Percentiles rank a stretch among this genome's conserved stretches.
Evolutionary conservation across 306 rosid genomes (phyloP).

Genomic region (Heteromeles arbutifolia): DNA sequence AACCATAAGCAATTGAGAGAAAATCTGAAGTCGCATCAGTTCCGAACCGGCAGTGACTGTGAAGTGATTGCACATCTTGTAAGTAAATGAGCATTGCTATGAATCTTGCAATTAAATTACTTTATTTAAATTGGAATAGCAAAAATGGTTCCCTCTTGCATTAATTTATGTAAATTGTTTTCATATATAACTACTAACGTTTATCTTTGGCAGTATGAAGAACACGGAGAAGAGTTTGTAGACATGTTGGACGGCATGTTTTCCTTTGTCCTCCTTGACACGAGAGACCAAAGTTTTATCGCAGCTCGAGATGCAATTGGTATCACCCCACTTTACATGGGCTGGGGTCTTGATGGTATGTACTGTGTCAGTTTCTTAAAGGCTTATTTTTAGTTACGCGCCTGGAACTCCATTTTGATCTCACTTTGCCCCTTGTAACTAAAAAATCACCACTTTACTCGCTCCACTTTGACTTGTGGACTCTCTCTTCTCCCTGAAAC

Average conservation of each 20-base stretch:
- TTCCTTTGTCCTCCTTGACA: slow-evolving; percentile 89
- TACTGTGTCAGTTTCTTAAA: neutral
- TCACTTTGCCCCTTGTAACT: too few species aligned
- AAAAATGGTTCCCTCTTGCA: neutral
- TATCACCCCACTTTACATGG: slow-evolving; percentile 83
- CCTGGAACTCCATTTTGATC: too few species aligned
- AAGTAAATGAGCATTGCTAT: slow-evolving; percentile 34
- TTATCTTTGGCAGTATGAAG: slow-evolving; percentile 70
- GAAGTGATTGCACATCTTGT: slow-evolving; percentile 99
- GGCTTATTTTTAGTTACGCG: too few species aligned
- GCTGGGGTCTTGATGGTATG: slow-evolving; percentile 99
- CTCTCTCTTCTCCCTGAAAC: too few species aligned
- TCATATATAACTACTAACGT: neutral
- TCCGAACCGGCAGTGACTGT: slow-evolving; percentile 91
- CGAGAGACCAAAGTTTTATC: slow-evolving; percentile 64
- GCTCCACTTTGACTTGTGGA: too few species aligned
- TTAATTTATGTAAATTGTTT: neutral
- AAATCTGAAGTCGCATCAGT: slow-evolving; percentile 62
- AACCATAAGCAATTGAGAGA: slow-evolving; percentile 69
- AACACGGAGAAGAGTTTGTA: slow-evolving; percentile 84
- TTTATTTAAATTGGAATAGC: neutral
- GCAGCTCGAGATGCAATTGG: slow-evolving; percentile 98
- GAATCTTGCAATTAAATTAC: neutral
- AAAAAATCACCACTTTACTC: too few species aligned
- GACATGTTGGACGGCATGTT: slow-evolving; percentile 97